Base-by-base conservation (phyloP, 441 rosid species). In the Melastoma candidum region DNA sequence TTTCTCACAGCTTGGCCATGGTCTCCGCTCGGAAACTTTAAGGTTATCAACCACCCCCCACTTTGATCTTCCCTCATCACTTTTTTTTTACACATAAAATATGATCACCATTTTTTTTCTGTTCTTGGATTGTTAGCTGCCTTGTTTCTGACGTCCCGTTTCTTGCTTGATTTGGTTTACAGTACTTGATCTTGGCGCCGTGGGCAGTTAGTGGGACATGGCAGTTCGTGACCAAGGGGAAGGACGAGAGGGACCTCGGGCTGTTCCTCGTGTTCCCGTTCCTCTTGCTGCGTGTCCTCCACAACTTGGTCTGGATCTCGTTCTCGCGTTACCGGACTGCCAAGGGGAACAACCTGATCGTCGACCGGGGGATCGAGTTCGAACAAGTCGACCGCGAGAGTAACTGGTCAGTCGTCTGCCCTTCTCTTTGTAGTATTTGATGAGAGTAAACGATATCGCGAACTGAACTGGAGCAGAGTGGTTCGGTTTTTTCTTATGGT, bases 371-470 rank as follows among this genome's bases (percentile, higher is more conserved):
- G 51, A 79, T 90, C 24, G 95, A 90, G 49, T 90, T 90, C 48
- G 89, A 83, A 0, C 96, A 87, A 68, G 83, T 90, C 9, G 95
- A 90, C 63, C 53, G 96, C 48, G 97, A 90, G 70, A 76, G 77
- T 26, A 69, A 76, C 13, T 84, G 96, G 97, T 82, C 26, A 29
- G 74, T 56, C 2, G 22, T 17, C 22, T 17, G 22, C 22, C 22
- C 22, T 17, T 17, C 22, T 17, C 22, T 17, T 17, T 17, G 22
- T 17, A 17, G 22, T 17, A 17, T 17, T 17, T 17, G 22, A 17
- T 17, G 22, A 17, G 22, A 17, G 22, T 17, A 17, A 17, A 17
- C 22, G 22, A 17, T 17, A 17, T 17, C 22, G 22, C 22, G 22
- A 17, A 17, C 22, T 17, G 22, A 17, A 17, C 22, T 17, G 22